These are phyloP conservation scores for Adansonia digitata DNA, from an alignment of 345 rosid species.

Conservation along the genomic window DNA sequence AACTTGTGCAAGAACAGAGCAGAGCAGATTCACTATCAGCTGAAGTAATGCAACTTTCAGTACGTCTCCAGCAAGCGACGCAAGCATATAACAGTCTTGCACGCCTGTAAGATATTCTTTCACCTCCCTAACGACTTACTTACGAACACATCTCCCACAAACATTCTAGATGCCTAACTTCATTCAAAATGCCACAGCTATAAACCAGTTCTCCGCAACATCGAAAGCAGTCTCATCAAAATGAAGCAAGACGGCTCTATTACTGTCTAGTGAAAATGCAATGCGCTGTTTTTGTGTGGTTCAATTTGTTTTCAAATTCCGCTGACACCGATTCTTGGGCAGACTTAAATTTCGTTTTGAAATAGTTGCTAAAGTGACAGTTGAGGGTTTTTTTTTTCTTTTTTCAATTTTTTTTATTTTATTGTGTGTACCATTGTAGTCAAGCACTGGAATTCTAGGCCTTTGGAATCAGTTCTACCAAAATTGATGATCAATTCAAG, in stretches of 20 bases:
- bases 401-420: too few relatives aligned
- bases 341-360: neutral
- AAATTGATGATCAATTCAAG: neutral
- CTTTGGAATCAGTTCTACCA: neutral
- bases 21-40: constrained; percentile 79
- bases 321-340: neutral
- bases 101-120: constrained; percentile 50
- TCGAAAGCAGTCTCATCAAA: constrained; percentile 75
- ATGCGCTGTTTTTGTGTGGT: neutral
- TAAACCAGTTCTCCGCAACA: constrained; percentile 76
- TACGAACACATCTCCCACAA: neutral
- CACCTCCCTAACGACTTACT: neutral
- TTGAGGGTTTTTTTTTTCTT: too few relatives aligned
- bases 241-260: constrained; percentile 78
- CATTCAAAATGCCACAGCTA: constrained; percentile 47
- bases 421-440: too few relatives aligned
- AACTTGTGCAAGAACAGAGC: constrained; percentile 78
- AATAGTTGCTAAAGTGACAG: neutral
- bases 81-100: constrained; percentile 73
- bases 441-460: neutral
- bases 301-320: neutral
- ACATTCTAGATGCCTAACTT: neutral
- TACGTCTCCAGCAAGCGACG: constrained; percentile 66
- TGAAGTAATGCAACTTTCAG: constrained; percentile 78
- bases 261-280: constrained; percentile 34